These are phyloP conservation scores for Symbiodinium natans DNA, from an alignment of 73 alveolate species.

Conservation along the genomic window DNA sequence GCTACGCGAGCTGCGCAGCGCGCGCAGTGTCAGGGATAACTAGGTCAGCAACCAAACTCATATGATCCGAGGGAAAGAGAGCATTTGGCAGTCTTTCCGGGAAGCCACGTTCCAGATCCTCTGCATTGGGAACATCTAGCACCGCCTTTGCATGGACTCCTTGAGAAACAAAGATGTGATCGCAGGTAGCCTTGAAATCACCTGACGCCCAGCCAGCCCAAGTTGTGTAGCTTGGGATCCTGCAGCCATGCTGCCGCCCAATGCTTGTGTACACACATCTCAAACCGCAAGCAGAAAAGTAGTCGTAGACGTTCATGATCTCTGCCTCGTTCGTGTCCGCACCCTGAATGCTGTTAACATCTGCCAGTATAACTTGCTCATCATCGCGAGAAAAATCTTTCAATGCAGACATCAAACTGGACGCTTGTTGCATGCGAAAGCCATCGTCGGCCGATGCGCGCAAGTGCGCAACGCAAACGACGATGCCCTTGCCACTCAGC, in stretches of 20 bases:
- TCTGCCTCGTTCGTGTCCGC: neutral
- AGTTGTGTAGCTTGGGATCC: slow-evolving; percentile 27
- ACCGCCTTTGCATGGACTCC: slow-evolving; percentile 2
- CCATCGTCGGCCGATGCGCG: slow-evolving; percentile 86
- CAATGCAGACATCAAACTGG: slow-evolving; percentile 46
- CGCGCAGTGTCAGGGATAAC: neutral
- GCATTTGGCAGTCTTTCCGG: slow-evolving; percentile 38
- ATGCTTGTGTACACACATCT: slow-evolving; percentile 36
- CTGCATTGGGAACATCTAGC: slow-evolving; percentile 32
- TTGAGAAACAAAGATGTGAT: slow-evolving; percentile 61
- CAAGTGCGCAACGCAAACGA: slow-evolving; percentile 55
- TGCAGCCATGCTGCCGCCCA: neutral
- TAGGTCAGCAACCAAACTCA: slow-evolving; percentile 60
- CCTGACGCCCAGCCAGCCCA: slow-evolving; percentile 93
- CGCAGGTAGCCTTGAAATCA: slow-evolving; percentile 60
- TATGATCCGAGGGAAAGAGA: slow-evolving; percentile 57
- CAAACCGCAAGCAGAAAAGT: slow-evolving; percentile 57
- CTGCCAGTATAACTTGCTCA: slow-evolving; percentile 69
- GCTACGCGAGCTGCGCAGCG: neutral
- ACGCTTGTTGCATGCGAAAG: slow-evolving; percentile 68
- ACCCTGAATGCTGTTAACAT: neutral
- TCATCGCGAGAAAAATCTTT: slow-evolving; percentile 50
- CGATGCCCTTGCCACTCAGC: slow-evolving; percentile 50
- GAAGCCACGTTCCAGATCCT: neutral
- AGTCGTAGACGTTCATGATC: slow-evolving; percentile 7